Evolutionary conservation across 129 eudicot genomes (phyloP), one percentile per base, ranked within the genome.

Genomic region (Flaveria bidentis): DNA sequence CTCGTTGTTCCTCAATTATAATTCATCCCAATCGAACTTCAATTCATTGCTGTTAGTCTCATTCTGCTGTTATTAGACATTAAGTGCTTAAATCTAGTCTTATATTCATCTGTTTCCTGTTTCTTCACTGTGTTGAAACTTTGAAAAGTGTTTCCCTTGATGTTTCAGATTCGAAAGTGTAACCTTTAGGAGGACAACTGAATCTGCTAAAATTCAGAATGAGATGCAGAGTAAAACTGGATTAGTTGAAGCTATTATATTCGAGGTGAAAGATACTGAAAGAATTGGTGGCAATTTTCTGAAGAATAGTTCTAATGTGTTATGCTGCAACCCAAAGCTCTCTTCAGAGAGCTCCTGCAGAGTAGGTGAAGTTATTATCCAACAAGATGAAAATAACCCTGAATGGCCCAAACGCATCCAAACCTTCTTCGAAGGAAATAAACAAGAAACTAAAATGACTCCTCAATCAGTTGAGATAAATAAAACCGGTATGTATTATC

Each of bases 401-500:
- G 87, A 78, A 1, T 89, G 91, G 89, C 96, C 96, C 3, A 72
- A 51, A 58, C 88, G 91, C 17, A 82, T 89, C 49, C 88, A 86
- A 76, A 85, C 85, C 23, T 89, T 82, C 79, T 89, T 86, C 72
- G 87, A 78, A 86, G 96, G 83, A 80, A 84, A 41, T 0, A 70
- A 75, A 7, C 76, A 63, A 69, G 89, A 86, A 83, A 86, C 85
- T 45, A 80, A 78, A 46, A 86, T 86, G 91, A 15, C 51, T n/a
- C 25, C 86, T 70, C 71, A 80, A 4, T 58, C 87, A 3, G 86
- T 89, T 49, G 89, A 84, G 17, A 86, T 89, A 18, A 83, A 82
- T 53, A 86, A 78, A 69, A 89, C 91, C 2, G 89, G 96, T 65
- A 84, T 89, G 96, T 89, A 89, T 69, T 89, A 86, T 79, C 87